These are phyloP conservation scores for Apodospora peruviana DNA, from an alignment of 495 filamentous ascomycete species.

Conservation along the genomic window DNA sequence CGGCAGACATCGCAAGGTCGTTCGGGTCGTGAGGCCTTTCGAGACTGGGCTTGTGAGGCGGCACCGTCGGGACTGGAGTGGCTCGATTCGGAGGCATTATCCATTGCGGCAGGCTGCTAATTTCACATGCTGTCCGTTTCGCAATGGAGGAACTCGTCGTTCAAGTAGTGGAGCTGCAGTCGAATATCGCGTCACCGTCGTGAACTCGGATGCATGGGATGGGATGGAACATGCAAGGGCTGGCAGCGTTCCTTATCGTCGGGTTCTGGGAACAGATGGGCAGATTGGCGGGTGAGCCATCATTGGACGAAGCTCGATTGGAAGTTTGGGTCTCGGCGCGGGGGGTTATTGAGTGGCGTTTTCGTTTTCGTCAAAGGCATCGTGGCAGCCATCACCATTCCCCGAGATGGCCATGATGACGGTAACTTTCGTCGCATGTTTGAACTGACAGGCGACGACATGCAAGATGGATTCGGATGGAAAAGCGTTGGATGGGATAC, in stretches of 20 bases:
- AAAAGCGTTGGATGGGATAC: no score
- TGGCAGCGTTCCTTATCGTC: not conserved
- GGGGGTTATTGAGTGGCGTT: no score
- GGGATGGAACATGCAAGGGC: not conserved
- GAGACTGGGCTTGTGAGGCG: conserved; percentile 4
- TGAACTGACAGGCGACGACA: no score
- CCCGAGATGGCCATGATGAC: no score
- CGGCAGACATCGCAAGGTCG: conserved; percentile 64
- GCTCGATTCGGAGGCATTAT: conserved; percentile 17
- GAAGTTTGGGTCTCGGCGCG: no score
- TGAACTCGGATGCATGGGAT: not conserved
- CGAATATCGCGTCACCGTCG: not conserved
- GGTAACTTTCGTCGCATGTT: no score
- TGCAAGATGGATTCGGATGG: no score
- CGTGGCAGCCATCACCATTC: no score
- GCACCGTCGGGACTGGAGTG: conserved; percentile 18
- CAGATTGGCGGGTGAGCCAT: not conserved
- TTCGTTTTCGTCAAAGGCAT: no score
- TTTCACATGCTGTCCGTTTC: no score
- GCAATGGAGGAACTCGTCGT: not conserved
- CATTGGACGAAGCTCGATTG: not conserved
- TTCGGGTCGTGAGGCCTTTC: conserved; percentile 13
- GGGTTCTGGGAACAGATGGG: not conserved
- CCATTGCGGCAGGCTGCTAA: conserved; percentile 12
- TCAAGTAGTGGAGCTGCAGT: not conserved